phyloP scores from a whole-genome alignment of 345 rosid species.

The Corymbia maculata region DNA sequence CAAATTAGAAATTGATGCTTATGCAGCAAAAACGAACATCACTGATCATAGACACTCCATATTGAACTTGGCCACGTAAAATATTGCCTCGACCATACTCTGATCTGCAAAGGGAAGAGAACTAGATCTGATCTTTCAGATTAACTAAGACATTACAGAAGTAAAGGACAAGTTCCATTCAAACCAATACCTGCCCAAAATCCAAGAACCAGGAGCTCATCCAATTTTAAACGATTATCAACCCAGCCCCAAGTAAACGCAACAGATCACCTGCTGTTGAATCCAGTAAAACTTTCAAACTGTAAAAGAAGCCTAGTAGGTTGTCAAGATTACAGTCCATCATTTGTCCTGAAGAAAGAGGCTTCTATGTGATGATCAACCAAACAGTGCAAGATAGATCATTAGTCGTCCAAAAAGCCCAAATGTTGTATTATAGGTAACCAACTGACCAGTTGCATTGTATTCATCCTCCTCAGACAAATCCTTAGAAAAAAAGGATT shows the following conservation, averaged over 20 bases:
- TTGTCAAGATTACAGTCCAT: background rate
- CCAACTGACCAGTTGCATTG: background rate
- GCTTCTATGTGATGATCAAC: background rate
- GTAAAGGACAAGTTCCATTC: background rate
- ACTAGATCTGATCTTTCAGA: background rate
- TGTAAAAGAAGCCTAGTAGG: background rate
- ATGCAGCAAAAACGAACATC: background rate
- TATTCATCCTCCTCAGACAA: background rate
- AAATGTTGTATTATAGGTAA: background rate
- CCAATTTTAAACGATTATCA: background rate
- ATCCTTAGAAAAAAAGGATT: background rate
- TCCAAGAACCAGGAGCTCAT: background rate
- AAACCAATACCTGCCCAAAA: background rate
- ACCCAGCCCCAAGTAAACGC: background rate
- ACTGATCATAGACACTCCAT: background rate
- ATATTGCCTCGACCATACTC: background rate
- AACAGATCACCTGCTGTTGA: background rate
- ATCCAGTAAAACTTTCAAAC: background rate
- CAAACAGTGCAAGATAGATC: background rate
- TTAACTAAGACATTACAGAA: background rate
- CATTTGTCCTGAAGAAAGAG: background rate
- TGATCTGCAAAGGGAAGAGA: background rate
- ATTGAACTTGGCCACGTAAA: background rate
- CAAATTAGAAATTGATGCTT: background rate
- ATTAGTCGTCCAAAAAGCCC: background rate